phyloP scores from a whole-genome alignment of 2,329 filamentous ascomycete genomes.

The Endothia cerciana region DNA sequence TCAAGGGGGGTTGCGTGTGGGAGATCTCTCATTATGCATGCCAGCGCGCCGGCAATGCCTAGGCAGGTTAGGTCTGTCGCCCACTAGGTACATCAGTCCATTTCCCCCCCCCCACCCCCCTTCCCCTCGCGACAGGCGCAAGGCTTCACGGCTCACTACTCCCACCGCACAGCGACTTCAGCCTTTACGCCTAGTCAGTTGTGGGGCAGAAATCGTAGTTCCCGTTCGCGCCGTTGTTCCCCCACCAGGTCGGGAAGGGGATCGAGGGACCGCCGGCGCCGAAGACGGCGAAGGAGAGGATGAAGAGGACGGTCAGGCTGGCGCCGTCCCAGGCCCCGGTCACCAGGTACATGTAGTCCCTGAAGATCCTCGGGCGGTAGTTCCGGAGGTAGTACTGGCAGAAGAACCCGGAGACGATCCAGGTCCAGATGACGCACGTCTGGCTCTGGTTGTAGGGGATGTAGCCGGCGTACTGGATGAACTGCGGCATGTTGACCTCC shows the following conservation, averaged over 20 bases:
- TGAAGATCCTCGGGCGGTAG: slow-evolving; percentile 56
- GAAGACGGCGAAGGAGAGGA: slow-evolving; percentile 60
- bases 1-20: too few species aligned
- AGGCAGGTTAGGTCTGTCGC: too few species aligned
- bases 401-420: slow-evolving; percentile 50
- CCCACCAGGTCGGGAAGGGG: slow-evolving; percentile 59
- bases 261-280: slow-evolving; percentile 49
- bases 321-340: slow-evolving; percentile 58
- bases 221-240: slow-evolving; percentile 50
- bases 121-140: too few species aligned
- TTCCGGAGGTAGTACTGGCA: slow-evolving; percentile 57
- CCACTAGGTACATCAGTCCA: too few species aligned
- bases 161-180: slow-evolving; percentile 4
- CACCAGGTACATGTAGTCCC: slow-evolving; percentile 57
- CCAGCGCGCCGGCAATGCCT: too few species aligned
- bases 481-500: slow-evolving; percentile 57
- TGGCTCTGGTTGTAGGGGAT: slow-evolving; percentile 60
- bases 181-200: slow-evolving; percentile 5
- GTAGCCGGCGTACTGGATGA: slow-evolving; percentile 58
- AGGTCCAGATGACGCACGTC: slow-evolving; percentile 57
- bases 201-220: slow-evolving; percentile 53
- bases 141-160: too few species aligned
- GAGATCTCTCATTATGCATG: too few species aligned
- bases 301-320: slow-evolving; percentile 51
- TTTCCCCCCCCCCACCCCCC: too few species aligned